Percentiles rank a stretch among this genome's conserved stretches.
These are phyloP conservation scores for Colletotrichum brevisporum DNA, from an alignment of 2,329 filamentous ascomycete species.

Conservation along the genomic window DNA sequence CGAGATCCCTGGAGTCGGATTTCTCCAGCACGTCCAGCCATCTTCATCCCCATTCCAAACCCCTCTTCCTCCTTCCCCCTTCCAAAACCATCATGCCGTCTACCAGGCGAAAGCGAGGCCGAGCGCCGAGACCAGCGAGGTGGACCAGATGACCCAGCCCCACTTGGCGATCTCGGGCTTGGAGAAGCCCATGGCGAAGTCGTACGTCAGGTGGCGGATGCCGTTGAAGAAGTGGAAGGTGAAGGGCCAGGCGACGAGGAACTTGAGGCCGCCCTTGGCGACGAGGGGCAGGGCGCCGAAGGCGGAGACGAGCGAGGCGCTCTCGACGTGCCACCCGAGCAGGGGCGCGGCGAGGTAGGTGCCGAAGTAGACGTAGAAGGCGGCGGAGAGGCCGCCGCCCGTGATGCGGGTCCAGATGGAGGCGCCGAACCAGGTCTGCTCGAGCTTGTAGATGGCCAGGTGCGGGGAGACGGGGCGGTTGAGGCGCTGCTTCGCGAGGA, in stretches of 20 bases:
- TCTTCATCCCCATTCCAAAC: constrained; percentile 6
- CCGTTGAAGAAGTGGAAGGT: constrained; percentile 71
- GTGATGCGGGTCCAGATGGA: constrained; percentile 85
- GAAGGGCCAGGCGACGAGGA: constrained; percentile 71
- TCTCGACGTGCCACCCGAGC: constrained; percentile 75
- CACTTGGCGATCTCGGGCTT: constrained; percentile 61
- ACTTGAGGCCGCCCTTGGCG: constrained; percentile 71
- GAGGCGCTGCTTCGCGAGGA: constrained; percentile 86
- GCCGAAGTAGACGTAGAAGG: constrained; percentile 83
- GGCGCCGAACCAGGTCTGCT: constrained; percentile 87
- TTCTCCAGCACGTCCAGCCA: background rate
- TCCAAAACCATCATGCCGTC: constrained; percentile 27
- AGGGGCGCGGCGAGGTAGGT: constrained; percentile 86
- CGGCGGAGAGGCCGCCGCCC: constrained; percentile 79
- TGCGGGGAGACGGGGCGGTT: constrained; percentile 88
- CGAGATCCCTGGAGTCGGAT: background rate
- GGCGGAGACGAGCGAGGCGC: constrained; percentile 70
- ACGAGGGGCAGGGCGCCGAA: constrained; percentile 72
- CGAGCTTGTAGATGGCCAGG: constrained; percentile 85
- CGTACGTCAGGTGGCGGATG: constrained; percentile 67
- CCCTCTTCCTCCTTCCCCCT: background rate
- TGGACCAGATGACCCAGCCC: constrained; percentile 64
- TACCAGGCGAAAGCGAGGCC: constrained; percentile 66
- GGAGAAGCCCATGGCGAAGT: constrained; percentile 65
- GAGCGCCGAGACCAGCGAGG: constrained; percentile 59